A percentile compares a stretch with the other conserved stretches of the same genome.
Evolutionary conservation across 352 stramenopile species (phyloP).

Genomic region (Phytophthora colocasiae): DNA sequence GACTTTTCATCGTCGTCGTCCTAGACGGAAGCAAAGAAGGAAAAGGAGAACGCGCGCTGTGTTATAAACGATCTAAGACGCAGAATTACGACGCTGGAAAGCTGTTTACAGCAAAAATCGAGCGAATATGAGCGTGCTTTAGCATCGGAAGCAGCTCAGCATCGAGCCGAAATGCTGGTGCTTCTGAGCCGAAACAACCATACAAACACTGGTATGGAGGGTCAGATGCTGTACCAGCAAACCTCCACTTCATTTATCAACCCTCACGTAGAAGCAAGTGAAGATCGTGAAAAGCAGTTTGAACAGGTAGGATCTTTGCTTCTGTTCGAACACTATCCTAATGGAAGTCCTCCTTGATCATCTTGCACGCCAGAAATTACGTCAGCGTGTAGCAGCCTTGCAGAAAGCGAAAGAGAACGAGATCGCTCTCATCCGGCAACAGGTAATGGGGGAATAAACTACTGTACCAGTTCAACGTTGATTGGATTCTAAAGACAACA

Average conservation of each 20-base stretch:
- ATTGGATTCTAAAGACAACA: too few species aligned
- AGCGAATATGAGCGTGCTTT: conserved; percentile 73
- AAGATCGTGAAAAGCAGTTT: conserved; percentile 36
- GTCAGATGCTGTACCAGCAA: conserved; percentile 25
- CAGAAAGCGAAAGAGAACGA: conserved; percentile 75
- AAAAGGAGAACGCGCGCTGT: conserved; percentile 70
- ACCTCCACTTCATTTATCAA: conserved; percentile 28
- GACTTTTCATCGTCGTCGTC: conserved; percentile 1
- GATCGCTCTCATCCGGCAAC: conserved; percentile 73
- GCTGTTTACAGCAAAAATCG: conserved; percentile 56
- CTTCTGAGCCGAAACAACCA: conserved; percentile 53
- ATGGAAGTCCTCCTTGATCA: background rate
- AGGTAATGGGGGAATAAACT: conserved; percentile 55
- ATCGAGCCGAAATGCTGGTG: conserved; percentile 64
- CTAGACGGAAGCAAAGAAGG: conserved; percentile 76
- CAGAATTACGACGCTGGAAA: conserved; percentile 56
- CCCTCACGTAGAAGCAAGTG: conserved; percentile 17
- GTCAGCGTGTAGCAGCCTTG: conserved; percentile 55
- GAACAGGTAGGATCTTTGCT: conserved; percentile 29
- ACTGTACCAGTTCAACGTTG: background rate
- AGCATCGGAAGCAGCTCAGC: conserved; percentile 45
- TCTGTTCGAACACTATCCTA: background rate
- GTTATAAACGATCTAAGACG: conserved; percentile 63
- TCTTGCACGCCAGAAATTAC: conserved; percentile 37
- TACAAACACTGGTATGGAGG: background rate